Conservation (phyloP, 169 alveolate genomes). For the Besnoitia besnoiti region DNA sequence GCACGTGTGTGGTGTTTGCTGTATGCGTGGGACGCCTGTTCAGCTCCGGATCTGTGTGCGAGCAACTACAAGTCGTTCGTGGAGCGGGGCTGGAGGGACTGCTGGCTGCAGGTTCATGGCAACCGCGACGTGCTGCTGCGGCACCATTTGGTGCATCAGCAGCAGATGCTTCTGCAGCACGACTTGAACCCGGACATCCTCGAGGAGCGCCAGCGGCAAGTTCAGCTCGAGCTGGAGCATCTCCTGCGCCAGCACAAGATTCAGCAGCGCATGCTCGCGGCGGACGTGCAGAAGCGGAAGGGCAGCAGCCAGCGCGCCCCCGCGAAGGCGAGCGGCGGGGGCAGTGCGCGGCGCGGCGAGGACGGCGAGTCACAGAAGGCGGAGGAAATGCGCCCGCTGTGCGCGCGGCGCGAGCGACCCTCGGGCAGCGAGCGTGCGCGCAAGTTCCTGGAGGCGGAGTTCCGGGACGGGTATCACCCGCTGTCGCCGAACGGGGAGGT, state of each 20-base stretch:
- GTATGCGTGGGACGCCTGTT: too few relatives aligned
- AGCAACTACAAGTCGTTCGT: conserved; percentile 85
- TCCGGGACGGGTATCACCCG: background rate
- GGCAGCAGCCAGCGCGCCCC: background rate
- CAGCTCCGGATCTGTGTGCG: conserved; percentile 86
- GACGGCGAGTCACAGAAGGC: background rate
- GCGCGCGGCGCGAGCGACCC: background rate
- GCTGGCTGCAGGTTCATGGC: conserved; percentile 75
- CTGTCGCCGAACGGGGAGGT: background rate
- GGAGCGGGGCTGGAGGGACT: conserved; percentile 89
- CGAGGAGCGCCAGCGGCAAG: conserved; percentile 28
- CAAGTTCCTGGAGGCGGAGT: background rate
- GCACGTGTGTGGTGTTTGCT: too few relatives aligned
- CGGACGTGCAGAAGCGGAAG: background rate
- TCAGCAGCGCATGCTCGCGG: conserved; percentile 11
- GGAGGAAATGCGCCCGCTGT: background rate
- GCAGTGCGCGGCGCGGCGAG: background rate
- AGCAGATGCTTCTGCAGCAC: conserved; percentile 61
- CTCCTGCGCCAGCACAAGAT: background rate
- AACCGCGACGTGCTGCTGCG: conserved; percentile 55
- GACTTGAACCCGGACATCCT: conserved; percentile 32
- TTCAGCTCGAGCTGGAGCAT: conserved; percentile 11
- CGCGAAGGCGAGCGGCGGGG: background rate
- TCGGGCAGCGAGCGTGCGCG: background rate
- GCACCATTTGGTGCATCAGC: conserved; percentile 66